Conservation (phyloP, 2,329 filamentous ascomycete species). For the Aspergillus terreus region DNA sequence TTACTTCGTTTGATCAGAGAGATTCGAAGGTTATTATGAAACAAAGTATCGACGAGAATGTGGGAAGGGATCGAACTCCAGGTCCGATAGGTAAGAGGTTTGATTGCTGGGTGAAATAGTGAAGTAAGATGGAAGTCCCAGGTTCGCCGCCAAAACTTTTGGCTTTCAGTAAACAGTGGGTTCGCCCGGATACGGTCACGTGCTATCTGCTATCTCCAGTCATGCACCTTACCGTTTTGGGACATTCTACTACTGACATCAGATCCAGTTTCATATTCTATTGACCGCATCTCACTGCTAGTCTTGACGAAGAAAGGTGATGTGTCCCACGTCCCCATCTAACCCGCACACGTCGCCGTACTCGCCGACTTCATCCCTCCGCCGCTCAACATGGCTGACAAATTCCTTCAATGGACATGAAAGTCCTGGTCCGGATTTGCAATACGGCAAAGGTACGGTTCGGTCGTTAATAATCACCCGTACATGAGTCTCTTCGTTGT, state of each 20-base stretch:
- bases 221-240: constrained; percentile 1
- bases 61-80: background rate
- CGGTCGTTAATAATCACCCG: constrained; percentile 58
- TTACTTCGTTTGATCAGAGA: background rate
- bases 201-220: constrained; percentile 3
- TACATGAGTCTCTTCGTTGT: constrained; percentile 37
- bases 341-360: constrained; percentile 50
- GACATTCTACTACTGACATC: too few species aligned
- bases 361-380: constrained; percentile 42
- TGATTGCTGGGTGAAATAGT: background rate
- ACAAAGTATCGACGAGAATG: background rate
- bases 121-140: background rate
- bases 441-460: constrained; percentile 48
- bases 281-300: background rate
- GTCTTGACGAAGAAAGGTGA: constrained; percentile 50
- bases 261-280: too few species aligned
- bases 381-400: constrained; percentile 35
- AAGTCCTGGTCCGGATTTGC: constrained; percentile 44
- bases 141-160: constrained; percentile 18
- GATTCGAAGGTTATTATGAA: background rate
- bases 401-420: constrained; percentile 49
- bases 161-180: constrained; percentile 20
- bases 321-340: constrained; percentile 35
- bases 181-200: constrained; percentile 22
- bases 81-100: background rate